Conservation (phyloP, 2,329 filamentous ascomycete species). For the Hypoxylon sp. region DNA sequence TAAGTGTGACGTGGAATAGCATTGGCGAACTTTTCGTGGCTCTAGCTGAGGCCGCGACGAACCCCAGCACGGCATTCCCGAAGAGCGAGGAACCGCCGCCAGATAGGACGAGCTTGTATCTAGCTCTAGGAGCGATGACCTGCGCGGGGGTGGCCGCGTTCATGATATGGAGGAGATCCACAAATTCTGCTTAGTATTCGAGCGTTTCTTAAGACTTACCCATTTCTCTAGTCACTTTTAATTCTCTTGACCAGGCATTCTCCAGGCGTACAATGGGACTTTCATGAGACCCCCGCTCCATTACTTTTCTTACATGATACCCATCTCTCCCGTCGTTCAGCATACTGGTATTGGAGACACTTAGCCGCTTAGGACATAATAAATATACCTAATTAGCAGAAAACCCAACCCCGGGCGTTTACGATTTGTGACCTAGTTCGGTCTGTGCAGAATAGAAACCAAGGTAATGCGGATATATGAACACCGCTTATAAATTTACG, state of each 20-base stretch:
- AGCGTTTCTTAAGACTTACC: slow-evolving; percentile 20
- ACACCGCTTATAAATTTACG: background rate
- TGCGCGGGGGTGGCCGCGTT: slow-evolving; percentile 75
- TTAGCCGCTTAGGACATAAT: slow-evolving; percentile 42
- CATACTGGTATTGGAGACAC: slow-evolving; percentile 32
- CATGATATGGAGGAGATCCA: slow-evolving; percentile 75
- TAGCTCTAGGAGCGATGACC: slow-evolving; percentile 82
- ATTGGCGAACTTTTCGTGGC: slow-evolving; percentile 95
- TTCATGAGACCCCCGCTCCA: slow-evolving; percentile 38
- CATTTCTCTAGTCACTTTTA: slow-evolving; percentile 30
- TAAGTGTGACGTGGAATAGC: slow-evolving; percentile 93
- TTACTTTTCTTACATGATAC: slow-evolving; percentile 47
- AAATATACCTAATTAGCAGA: slow-evolving; percentile 30
- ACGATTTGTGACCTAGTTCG: background rate
- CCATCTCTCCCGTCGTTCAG: slow-evolving; percentile 42
- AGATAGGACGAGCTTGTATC: slow-evolving; percentile 87
- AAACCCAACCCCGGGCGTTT: background rate
- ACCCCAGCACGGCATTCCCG: slow-evolving; percentile 89
- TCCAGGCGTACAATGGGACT: slow-evolving; percentile 25
- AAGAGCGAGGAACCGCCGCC: slow-evolving; percentile 88
- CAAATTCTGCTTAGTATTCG: slow-evolving; percentile 58
- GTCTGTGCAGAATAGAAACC: background rate
- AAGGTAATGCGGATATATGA: background rate
- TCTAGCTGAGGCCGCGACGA: slow-evolving; percentile 91
- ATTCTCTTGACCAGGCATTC: slow-evolving; percentile 31